phyloP scores from a whole-genome alignment of 208 protist species.

The Cochliopodium minus region DNA sequence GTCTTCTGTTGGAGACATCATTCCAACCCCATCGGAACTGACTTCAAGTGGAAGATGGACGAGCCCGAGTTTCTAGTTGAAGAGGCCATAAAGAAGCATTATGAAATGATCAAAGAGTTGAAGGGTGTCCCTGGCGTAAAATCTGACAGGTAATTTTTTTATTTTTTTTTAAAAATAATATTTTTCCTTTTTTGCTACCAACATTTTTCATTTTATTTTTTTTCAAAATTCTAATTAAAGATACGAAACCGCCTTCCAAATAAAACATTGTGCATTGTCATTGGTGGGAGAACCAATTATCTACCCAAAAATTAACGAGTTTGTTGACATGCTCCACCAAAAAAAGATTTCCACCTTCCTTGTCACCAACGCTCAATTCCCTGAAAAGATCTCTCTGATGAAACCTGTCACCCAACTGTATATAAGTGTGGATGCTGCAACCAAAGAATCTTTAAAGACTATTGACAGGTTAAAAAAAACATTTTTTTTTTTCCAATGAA shows the following conservation, averaged over 20 bases:
- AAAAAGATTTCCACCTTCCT: slow-evolving; percentile 71
- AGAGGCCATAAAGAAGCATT: slow-evolving; percentile 46
- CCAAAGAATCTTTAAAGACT: slow-evolving; percentile 56
- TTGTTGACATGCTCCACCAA: slow-evolving; percentile 45
- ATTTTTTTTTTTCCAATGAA: slow-evolving; percentile 2
- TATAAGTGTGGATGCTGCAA: slow-evolving; percentile 71
- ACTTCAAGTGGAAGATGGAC: slow-evolving; percentile 72
- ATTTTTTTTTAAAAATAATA: not conserved
- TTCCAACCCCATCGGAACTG: slow-evolving; percentile 67
- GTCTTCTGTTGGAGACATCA: slow-evolving; percentile 83
- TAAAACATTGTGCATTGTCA: slow-evolving; percentile 71
- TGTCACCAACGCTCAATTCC: slow-evolving; percentile 77
- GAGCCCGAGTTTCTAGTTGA: slow-evolving; percentile 51
- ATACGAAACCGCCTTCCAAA: not conserved
- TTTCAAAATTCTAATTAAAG: not conserved
- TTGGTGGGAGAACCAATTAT: slow-evolving; percentile 79
- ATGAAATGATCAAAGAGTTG: slow-evolving; percentile 55
- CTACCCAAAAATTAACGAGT: slow-evolving; percentile 78
- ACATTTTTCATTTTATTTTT: no score
- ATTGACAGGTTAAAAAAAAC: no score
- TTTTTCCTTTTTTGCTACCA: not conserved
- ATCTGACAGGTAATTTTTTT: slow-evolving; percentile 24
- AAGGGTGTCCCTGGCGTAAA: slow-evolving; percentile 68
- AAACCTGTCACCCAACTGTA: slow-evolving; percentile 75
- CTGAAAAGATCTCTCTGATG: slow-evolving; percentile 47